These are phyloP conservation scores for Dendrobium huoshanense DNA, from an alignment of 106 monocot genomes.

Conservation along the genomic window DNA sequence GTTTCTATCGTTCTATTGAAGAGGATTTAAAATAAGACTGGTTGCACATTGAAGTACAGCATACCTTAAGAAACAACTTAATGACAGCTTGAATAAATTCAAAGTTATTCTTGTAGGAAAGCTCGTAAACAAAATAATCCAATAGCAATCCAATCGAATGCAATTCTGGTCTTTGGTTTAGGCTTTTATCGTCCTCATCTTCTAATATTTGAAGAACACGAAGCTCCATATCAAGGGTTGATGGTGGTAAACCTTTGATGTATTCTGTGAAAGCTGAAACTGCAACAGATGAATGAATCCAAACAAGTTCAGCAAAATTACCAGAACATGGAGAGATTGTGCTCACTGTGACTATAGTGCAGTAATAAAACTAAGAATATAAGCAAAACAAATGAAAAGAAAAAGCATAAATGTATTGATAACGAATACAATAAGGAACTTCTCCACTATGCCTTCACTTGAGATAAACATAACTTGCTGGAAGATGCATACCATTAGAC, in stretches of 20 bases:
- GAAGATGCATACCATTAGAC: background rate
- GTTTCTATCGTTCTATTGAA: background rate
- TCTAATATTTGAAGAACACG: constrained; percentile 91
- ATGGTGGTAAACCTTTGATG: constrained; percentile 79
- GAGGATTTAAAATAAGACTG: background rate
- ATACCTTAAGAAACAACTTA: constrained; percentile 91
- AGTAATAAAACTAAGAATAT: background rate
- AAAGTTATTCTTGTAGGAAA: constrained; percentile 81
- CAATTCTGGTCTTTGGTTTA: constrained; percentile 49
- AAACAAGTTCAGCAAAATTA: background rate
- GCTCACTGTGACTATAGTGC: background rate
- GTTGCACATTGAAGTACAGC: background rate
- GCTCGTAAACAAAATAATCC: constrained; percentile 85
- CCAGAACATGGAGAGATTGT: background rate
- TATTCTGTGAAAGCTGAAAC: constrained; percentile 86
- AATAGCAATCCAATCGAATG: constrained; percentile 54
- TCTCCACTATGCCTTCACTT: background rate
- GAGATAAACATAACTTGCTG: background rate
- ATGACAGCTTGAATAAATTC: constrained; percentile 93
- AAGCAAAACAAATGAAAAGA: background rate
- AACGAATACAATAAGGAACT: background rate
- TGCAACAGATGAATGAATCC: constrained; percentile 18
- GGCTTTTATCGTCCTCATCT: constrained; percentile 43
- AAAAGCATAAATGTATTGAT: background rate
- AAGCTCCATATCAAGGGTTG: constrained; percentile 81